These are phyloP conservation scores for Canavalia ensiformis DNA, from an alignment of 306 rosid genomes.

Conservation along the genomic window DNA sequence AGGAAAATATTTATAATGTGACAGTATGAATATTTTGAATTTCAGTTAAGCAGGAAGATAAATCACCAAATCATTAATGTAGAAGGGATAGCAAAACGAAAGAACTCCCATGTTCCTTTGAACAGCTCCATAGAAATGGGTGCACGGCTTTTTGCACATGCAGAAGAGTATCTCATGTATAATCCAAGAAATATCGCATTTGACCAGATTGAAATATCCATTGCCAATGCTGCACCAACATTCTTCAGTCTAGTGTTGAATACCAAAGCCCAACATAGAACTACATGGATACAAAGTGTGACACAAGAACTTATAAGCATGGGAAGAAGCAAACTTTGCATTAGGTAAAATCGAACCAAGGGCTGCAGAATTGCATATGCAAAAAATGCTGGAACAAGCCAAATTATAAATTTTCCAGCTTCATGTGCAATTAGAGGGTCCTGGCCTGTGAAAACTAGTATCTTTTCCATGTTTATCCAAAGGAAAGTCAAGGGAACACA, in stretches of 20 bases:
- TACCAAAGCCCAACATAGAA: constrained; percentile 78
- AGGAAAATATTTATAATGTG: background rate
- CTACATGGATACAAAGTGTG: constrained; percentile 58
- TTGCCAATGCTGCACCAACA: constrained; percentile 80
- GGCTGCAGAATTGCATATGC: constrained; percentile 74
- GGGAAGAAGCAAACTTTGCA: constrained; percentile 72
- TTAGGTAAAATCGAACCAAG: constrained; percentile 67
- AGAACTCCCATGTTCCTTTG: constrained; percentile 62
- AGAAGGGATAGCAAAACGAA: constrained; percentile 73
- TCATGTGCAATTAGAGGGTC: constrained; percentile 78
- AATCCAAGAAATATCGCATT: constrained; percentile 64
- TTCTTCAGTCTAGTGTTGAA: constrained; percentile 57
- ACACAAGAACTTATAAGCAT: constrained; percentile 62
- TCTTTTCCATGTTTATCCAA: constrained; percentile 66
- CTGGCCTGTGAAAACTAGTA: constrained; percentile 71
- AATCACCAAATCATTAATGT: constrained; percentile 75
- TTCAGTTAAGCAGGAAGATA: background rate
- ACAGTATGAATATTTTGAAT: background rate
- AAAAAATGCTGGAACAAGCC: constrained; percentile 78
- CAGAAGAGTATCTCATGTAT: constrained; percentile 64
- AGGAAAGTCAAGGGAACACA: constrained; percentile 67
- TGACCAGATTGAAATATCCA: constrained; percentile 69
- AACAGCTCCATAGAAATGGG: constrained; percentile 63
- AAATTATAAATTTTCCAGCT: constrained; percentile 66
- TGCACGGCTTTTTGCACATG: constrained; percentile 60